Evolutionary conservation across 495 filamentous ascomycete genomes (phyloP), one percentile per base, ranked within the genome.

Genomic region (Neurospora cerealis): DNA sequence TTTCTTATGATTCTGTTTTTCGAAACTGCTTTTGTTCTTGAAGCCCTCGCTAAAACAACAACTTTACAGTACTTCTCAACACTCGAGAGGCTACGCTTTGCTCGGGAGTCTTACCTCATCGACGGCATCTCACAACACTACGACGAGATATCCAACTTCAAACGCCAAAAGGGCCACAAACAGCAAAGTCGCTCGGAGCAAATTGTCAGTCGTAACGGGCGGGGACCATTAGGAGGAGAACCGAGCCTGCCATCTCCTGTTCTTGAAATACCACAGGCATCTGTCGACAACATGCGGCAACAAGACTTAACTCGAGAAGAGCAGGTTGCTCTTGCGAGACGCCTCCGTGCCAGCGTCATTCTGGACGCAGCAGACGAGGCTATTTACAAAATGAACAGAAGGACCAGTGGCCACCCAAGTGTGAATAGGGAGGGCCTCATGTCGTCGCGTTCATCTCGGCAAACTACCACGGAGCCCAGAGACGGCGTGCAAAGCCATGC

Each of bases 331-430:
- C 81, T 95, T 54, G 86, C 86, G 32, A 85, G 86, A 71, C 85
- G 86, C 39, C 82, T 86, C 72, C 83, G 85, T 60, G 85, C 89
- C 11, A 89, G 85, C 76, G 83, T 91, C 21, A 89, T 93, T 69
- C 83, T 91, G 44, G 91, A 94, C 85, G 87, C 91, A 69, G 87
- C 91, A 48, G 91, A 93, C 85, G 88, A 91, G 82, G 89, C 88
- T 19, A 81, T 91, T 24, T 88, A 84, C 79, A 86, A 85, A 75
- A 79, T 87, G 54, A 85, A 85, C 71, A 81, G 83, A 62, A 80
- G 81, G 46, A 78, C 79, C 42, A 84, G 75, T 76, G 54, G 28
- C 13, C 54, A 66, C 54, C 54, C 54, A 36, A 66, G 13, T 8
- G 54, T 66, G 54, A 34, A 34, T 9, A 82, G 79, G 48, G 73